Evolutionary conservation across 2,329 filamentous ascomycete species (phyloP).

Genomic region (Huntiella bhutanensis): DNA sequence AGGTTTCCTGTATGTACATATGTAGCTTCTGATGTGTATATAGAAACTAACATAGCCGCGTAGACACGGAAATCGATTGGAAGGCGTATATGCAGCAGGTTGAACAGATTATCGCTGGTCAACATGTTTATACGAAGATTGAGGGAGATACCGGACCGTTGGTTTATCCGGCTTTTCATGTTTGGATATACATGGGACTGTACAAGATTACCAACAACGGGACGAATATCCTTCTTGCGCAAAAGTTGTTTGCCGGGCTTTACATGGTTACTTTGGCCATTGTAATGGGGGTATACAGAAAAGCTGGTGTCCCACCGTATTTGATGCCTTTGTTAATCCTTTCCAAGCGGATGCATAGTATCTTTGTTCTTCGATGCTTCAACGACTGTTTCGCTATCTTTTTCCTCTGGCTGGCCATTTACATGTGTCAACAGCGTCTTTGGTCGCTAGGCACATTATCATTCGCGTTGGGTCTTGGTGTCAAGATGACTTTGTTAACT

Average conservation of each 20-base stretch:
- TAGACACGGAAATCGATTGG: conserved; percentile 97
- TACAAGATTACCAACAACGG: conserved; percentile 64
- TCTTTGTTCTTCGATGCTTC: conserved; percentile 83
- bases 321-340: conserved; percentile 69
- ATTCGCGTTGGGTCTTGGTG: conserved; percentile 65
- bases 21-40: neutral
- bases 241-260: conserved; percentile 61
- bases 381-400: conserved; percentile 84
- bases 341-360: conserved; percentile 83
- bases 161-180: conserved; percentile 86
- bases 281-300: conserved; percentile 67
- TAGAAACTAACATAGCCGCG: neutral
- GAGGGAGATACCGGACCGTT: conserved; percentile 78
- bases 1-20: conserved; percentile 54
- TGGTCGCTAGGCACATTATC: conserved; percentile 56
- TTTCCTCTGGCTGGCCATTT: conserved; percentile 68
- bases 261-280: conserved; percentile 60
- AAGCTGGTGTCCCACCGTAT: conserved; percentile 66
- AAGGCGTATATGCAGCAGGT: conserved; percentile 92
- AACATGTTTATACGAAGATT: conserved; percentile 75
- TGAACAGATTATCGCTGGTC: conserved; percentile 57
- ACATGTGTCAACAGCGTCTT: conserved; percentile 50
- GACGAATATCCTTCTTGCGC: conserved; percentile 57
- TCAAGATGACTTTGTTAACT: conserved; percentile 86
- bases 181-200: conserved; percentile 72